phyloP scores from a whole-genome alignment of 2,329 filamentous ascomycete genomes.

The Colletotrichum paranaense region DNA sequence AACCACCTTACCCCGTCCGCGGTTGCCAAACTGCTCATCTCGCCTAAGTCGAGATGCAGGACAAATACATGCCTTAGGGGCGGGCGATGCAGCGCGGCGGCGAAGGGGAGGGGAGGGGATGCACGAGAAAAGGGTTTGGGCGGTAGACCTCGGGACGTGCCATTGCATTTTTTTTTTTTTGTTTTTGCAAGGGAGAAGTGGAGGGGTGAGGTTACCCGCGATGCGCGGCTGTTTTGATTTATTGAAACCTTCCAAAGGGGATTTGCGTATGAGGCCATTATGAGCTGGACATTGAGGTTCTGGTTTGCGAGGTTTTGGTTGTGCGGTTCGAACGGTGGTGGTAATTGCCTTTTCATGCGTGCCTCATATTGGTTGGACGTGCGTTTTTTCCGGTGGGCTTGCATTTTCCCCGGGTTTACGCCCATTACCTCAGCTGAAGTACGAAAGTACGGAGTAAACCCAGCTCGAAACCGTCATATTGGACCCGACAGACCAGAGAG shows the following conservation, averaged over 20 bases:
- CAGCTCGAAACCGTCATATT: too few relatives aligned
- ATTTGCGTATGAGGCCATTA: not conserved
- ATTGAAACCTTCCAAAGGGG: not conserved
- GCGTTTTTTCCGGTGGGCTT: not conserved
- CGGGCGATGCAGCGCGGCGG: not conserved
- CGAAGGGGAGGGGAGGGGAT: not conserved
- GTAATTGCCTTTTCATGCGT: not conserved
- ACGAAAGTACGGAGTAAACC: too few relatives aligned
- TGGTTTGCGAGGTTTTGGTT: too few relatives aligned
- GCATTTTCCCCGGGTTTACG: too few relatives aligned
- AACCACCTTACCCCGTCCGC: not conserved
- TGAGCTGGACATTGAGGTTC: not conserved
- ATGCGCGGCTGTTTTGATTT: conserved; percentile 2
- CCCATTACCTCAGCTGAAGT: not conserved
- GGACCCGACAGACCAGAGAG: too few relatives aligned
- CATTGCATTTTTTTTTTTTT: not conserved
- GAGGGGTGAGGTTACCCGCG: not conserved
- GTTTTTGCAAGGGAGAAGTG: not conserved
- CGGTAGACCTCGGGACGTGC: not conserved
- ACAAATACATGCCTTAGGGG: conserved; percentile 20
- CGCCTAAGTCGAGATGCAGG: conserved; percentile 27
- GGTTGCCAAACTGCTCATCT: conserved; percentile 20
- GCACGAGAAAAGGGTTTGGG: not conserved
- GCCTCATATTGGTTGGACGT: not conserved
- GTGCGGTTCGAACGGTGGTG: not conserved